Evolutionary conservation across 1,284 basidiomycete species (phyloP).

Genomic region (Garcileccinum viscosum): DNA sequence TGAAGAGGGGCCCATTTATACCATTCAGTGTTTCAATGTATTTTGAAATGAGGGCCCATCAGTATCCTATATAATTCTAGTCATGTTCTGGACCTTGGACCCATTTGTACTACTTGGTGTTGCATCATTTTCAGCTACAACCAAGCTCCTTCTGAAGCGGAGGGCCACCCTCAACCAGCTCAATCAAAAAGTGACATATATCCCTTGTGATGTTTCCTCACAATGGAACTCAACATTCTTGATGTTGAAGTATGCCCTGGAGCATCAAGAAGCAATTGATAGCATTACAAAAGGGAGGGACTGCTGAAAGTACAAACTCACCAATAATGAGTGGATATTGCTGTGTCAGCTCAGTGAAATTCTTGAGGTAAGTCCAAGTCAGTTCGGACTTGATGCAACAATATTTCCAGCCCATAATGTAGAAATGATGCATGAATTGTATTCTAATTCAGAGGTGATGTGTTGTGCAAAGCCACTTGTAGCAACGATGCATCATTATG

Average conservation of each 20-base stretch:
- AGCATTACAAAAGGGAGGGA: constrained; percentile 2
- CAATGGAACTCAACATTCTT: background rate
- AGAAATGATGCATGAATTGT: no score
- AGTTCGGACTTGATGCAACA: background rate
- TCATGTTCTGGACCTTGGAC: no score
- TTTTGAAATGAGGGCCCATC: no score
- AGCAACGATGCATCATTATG: no score
- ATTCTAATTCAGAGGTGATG: no score
- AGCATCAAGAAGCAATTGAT: background rate
- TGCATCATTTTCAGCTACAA: no score
- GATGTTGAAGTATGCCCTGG: background rate
- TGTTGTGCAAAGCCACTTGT: no score
- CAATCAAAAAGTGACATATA: background rate
- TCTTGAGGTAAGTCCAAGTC: background rate
- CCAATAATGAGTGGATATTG: background rate
- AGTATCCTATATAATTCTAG: no score
- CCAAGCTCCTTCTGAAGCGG: background rate
- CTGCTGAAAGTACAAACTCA: background rate
- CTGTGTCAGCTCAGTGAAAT: background rate
- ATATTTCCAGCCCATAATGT: no score
- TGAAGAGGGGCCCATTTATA: no score
- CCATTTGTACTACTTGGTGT: no score
- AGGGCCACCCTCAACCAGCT: background rate
- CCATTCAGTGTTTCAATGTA: no score
- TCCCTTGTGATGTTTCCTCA: background rate